Base-by-base conservation (phyloP, 352 stramenopile species). In the Phytophthora hibernalis region DNA sequence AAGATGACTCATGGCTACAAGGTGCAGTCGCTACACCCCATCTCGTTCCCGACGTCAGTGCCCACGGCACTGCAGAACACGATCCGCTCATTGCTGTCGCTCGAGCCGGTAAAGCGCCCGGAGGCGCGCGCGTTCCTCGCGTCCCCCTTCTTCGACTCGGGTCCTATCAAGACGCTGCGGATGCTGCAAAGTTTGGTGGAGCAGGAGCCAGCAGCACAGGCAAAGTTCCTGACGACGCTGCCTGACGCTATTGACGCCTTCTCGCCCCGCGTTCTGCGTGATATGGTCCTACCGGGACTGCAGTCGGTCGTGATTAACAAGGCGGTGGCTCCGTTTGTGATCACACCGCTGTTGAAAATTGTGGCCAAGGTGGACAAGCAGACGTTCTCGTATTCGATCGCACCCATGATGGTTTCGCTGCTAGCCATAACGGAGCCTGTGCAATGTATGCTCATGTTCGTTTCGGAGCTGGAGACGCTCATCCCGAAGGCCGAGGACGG, bases 371-470 rank as follows among this genome's bases (percentile, higher is more conserved):
- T 95, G 22, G 86, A 94, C 74, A 96, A 96, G 66, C 79, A 80
- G 42, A 95, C 86, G 5, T 94, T 96, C 50, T 69, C 70, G n/a
- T 74, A 84, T 55, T 81, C 81, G 18, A 91, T 96, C 21, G 84
- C 83, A 12, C 83, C 78, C 1, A 93, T 96, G 86, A 87, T 96
- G 80, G 78, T 94, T 37, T 74, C 83, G 13, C 72, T 96, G 18
- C 69, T 96, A 26, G 77, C 77, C 4, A 96, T 96, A 57, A 82
- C 83, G n/a, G 88, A 96, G 65, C 88, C 88, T 1, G 86, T 95
- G 30, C 88, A 96, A 66, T 95, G 86, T 57, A 96, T 96, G 88
- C 85, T 96, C 38, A 96, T 95, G 86, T 96, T 96, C 44, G 88
- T 96, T 11, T 93, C 85, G 28, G 87, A 94, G 50, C 66, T 96